Conservation (phyloP, 805 yeast genomes). For the Saccharomycopsis selenospora region DNA sequence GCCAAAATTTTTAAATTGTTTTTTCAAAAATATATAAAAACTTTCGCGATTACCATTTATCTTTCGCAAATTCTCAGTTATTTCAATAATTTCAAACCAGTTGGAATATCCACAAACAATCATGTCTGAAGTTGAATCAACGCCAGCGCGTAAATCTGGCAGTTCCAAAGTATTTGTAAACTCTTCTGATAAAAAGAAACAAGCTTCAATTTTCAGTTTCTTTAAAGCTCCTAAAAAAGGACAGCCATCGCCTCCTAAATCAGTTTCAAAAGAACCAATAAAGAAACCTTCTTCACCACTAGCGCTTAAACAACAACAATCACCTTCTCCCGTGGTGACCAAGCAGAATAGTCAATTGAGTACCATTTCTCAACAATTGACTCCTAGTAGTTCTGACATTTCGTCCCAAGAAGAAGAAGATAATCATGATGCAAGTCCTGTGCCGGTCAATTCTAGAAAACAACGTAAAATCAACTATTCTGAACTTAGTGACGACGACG, state of each 20-base stretch:
- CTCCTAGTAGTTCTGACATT: slow-evolving; percentile 9
- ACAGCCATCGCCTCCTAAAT: slow-evolving; percentile 3
- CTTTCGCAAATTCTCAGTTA: no score
- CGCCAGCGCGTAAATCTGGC: background rate
- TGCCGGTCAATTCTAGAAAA: slow-evolving; percentile 13
- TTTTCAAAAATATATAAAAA: no score
- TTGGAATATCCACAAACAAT: no score
- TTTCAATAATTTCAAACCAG: no score
- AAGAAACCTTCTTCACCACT: slow-evolving; percentile 1
- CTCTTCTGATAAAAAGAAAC: slow-evolving; percentile 29
- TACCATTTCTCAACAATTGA: slow-evolving; percentile 9
- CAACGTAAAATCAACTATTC: slow-evolving; percentile 30
- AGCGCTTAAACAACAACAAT: slow-evolving; percentile 14
- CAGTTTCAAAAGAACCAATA: slow-evolving; percentile 5
- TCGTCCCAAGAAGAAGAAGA: slow-evolving; percentile 11
- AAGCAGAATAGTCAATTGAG: background rate
- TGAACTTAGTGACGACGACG: slow-evolving; percentile 35
- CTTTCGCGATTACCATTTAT: no score
- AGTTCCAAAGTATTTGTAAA: background rate
- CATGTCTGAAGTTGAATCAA: background rate
- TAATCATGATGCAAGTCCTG: slow-evolving; percentile 3
- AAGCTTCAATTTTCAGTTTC: slow-evolving; percentile 31
- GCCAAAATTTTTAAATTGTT: no score
- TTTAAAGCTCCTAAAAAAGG: slow-evolving; percentile 25
- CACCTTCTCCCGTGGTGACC: background rate